phyloP scores from a whole-genome alignment of 495 filamentous ascomycete genomes.

The Trichoderma parareesei region DNA sequence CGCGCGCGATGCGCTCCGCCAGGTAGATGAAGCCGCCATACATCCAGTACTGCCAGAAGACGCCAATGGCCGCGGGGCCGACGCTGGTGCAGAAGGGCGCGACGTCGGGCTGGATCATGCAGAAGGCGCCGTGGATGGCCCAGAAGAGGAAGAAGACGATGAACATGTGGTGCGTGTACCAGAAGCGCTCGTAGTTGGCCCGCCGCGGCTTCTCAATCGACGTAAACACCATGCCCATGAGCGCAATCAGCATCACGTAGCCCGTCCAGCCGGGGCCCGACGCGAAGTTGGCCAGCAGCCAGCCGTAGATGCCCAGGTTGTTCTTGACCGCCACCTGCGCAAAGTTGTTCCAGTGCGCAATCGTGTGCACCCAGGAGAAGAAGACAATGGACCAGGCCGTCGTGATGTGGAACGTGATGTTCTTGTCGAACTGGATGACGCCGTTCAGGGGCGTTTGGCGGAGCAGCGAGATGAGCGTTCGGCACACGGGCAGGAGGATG shows the following conservation, averaged over 20 bases:
- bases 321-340: slow-evolving; percentile 64
- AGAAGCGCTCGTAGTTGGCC: slow-evolving; percentile 71
- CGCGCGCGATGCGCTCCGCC: slow-evolving; percentile 58
- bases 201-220: slow-evolving; percentile 60
- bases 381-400: slow-evolving; percentile 75
- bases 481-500: slow-evolving; percentile 71
- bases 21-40: slow-evolving; percentile 67
- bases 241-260: slow-evolving; percentile 63
- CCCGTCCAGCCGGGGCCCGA: slow-evolving; percentile 74
- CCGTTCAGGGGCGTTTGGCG: slow-evolving; percentile 68
- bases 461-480: slow-evolving; percentile 66
- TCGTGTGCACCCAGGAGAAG: slow-evolving; percentile 73
- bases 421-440: slow-evolving; percentile 74
- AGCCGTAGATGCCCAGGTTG: slow-evolving; percentile 63
- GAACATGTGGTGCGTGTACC: slow-evolving; percentile 73
- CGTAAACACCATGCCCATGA: slow-evolving; percentile 61
- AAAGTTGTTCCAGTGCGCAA: slow-evolving; percentile 76
- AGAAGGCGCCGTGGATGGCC: slow-evolving; percentile 72
- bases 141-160: slow-evolving; percentile 76
- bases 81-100: slow-evolving; percentile 58
- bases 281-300: slow-evolving; percentile 57
- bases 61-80: slow-evolving; percentile 53
- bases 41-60: slow-evolving; percentile 78
- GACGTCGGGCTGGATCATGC: slow-evolving; percentile 72
- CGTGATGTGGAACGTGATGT: slow-evolving; percentile 74